Conservation (phyloP, 352 stramenopile species). For the Globisporangium middletonii region DNA sequence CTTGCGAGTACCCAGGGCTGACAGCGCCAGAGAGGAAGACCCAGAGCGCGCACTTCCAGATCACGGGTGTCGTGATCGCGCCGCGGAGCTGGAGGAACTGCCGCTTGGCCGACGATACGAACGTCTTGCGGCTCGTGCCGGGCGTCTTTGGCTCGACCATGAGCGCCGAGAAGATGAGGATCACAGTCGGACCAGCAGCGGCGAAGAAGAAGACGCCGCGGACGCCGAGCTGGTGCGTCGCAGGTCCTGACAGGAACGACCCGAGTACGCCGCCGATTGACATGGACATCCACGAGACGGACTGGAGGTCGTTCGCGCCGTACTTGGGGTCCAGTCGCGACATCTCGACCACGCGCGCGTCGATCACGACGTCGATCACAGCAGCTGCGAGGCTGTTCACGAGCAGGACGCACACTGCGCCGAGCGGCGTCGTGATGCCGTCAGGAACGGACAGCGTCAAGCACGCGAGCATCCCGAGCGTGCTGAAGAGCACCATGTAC, state of each 20-base stretch:
- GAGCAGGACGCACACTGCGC: constrained; percentile 55
- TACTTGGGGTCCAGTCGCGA: constrained; percentile 79
- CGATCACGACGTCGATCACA: constrained; percentile 95
- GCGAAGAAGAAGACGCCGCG: constrained; percentile 92
- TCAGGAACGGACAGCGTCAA: constrained; percentile 54
- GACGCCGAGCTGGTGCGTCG: constrained; percentile 88
- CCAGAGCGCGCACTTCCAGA: constrained; percentile 96
- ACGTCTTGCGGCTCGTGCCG: constrained; percentile 32
- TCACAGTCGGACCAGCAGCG: constrained; percentile 82
- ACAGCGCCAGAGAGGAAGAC: constrained; percentile 94
- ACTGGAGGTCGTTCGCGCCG: constrained; percentile 91
- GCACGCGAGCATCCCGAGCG: constrained; percentile 49
- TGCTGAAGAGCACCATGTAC: constrained; percentile 91
- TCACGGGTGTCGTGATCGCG: constrained; percentile 82
- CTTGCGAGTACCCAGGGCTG: constrained; percentile 90
- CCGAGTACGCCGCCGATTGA: constrained; percentile 90
- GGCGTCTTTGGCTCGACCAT: constrained; percentile 81
- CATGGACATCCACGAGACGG: constrained; percentile 92
- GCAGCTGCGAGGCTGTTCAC: constrained; percentile 87
- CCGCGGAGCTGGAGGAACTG: constrained; percentile 63
- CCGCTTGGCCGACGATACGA: constrained; percentile 39
- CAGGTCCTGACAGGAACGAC: constrained; percentile 88
- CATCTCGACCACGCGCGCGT: constrained; percentile 95
- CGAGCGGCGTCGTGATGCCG: constrained; percentile 46
- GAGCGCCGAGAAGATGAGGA: constrained; percentile 83